Evolutionary conservation across 495 filamentous ascomycete species (phyloP).

Genomic region (Hypoxylon trugodes): DNA sequence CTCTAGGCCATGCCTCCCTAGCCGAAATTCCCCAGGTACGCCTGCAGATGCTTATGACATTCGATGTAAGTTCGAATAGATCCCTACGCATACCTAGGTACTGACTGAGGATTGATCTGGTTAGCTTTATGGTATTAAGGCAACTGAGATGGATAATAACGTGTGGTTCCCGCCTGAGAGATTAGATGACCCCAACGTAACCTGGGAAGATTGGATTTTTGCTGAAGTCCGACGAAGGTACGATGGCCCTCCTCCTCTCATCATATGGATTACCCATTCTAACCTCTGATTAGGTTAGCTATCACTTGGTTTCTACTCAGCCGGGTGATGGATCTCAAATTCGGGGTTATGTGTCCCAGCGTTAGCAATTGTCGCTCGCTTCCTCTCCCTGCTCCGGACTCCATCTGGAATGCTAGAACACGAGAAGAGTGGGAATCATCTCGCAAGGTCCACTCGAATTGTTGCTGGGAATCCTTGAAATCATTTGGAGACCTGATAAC

Average conservation of each 20-base stretch:
- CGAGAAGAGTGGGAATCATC: slow-evolving; percentile 29
- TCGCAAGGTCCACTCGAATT: slow-evolving; percentile 1
- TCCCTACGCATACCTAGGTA: background rate
- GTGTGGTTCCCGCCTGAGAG: slow-evolving; percentile 23
- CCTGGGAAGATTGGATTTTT: slow-evolving; percentile 38
- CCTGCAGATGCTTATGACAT: slow-evolving; percentile 33
- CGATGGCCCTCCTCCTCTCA: background rate
- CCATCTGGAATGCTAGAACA: slow-evolving; percentile 35
- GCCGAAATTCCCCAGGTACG: slow-evolving; percentile 13
- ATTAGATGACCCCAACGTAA: slow-evolving; percentile 19
- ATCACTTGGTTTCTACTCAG: slow-evolving; percentile 37
- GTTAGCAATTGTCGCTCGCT: slow-evolving; percentile 30
- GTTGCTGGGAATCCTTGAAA: background rate
- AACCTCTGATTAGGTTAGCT: slow-evolving; percentile 10
- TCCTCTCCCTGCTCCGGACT: slow-evolving; percentile 28
- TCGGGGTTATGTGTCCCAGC: slow-evolving; percentile 27
- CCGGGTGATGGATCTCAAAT: slow-evolving; percentile 37
- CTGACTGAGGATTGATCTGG: background rate
- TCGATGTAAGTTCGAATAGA: slow-evolving; percentile 19
- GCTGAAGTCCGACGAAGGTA: slow-evolving; percentile 38
- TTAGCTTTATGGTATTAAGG: slow-evolving; percentile 25
- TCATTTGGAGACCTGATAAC: slow-evolving; percentile 38
- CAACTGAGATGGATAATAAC: slow-evolving; percentile 1
- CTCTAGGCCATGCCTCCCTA: slow-evolving; percentile 5
- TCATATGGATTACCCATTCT: background rate